Evolutionary conservation across 441 rosid genomes (phyloP).

Genomic region (Aleurites moluccanus): DNA sequence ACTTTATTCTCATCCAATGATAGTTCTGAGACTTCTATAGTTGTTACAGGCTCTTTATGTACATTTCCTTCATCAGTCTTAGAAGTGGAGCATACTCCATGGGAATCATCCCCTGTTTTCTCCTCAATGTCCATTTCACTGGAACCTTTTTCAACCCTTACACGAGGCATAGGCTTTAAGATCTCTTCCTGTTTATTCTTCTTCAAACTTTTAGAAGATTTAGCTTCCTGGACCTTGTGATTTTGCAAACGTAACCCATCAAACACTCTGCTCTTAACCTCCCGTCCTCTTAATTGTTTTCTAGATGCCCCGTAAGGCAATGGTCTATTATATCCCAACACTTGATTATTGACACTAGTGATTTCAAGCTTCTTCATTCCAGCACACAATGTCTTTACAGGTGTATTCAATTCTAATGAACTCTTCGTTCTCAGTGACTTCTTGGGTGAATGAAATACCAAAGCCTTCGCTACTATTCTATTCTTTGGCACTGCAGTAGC

Average conservation of each 20-base stretch:
- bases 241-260: constrained; percentile 49
- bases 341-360: constrained; percentile 40
- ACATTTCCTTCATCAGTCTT: constrained; percentile 17
- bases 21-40: constrained; percentile 5
- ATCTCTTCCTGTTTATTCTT: constrained; percentile 34
- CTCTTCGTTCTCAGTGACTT: constrained; percentile 52
- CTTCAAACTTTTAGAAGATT: constrained; percentile 36
- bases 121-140: constrained; percentile 38
- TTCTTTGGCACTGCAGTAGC: constrained; percentile 35
- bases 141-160: constrained; percentile 31
- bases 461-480: constrained; percentile 58
- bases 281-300: constrained; percentile 53
- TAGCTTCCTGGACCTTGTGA: constrained; percentile 33
- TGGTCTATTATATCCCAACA: constrained; percentile 28
- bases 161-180: constrained; percentile 5
- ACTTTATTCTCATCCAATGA: constrained; percentile 21
- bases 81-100: constrained; percentile 22
- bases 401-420: constrained; percentile 48
- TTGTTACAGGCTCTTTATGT: constrained; percentile 3
- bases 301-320: constrained; percentile 37
- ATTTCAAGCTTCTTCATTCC: constrained; percentile 74
- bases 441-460: constrained; percentile 78
- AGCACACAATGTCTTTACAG: constrained; percentile 49
- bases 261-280: constrained; percentile 89
- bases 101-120: constrained; percentile 28